These are phyloP conservation scores for Aspergillus melleus DNA, from an alignment of 2,329 filamentous ascomycete genomes.

Conservation along the genomic window DNA sequence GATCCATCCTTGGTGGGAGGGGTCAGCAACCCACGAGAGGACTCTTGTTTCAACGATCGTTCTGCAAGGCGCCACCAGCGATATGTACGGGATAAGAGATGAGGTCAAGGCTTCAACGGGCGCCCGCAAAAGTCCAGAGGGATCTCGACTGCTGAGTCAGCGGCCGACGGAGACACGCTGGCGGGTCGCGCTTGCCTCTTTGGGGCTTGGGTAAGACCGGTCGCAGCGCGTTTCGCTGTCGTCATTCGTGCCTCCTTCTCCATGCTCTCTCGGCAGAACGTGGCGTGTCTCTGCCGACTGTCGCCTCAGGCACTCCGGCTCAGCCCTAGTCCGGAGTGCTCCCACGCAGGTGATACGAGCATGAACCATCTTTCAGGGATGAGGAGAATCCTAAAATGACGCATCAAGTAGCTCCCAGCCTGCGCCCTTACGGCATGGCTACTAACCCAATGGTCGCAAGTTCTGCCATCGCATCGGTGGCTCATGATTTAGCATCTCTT, in stretches of 20 bases:
- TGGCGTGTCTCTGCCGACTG: too few relatives aligned
- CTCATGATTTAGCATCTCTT: too few relatives aligned
- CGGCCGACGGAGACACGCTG: constrained; percentile 19
- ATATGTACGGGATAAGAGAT: neutral
- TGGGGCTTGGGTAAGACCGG: constrained; percentile 11
- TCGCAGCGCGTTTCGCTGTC: neutral
- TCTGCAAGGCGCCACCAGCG: constrained; percentile 2
- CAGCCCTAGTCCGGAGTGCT: too few relatives aligned
- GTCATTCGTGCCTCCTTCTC: neutral
- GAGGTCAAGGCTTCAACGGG: constrained; percentile 15
- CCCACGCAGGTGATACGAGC: too few relatives aligned
- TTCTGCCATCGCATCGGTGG: too few relatives aligned
- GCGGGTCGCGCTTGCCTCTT: constrained; percentile 15
- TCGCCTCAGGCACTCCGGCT: too few relatives aligned
- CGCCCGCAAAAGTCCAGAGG: constrained; percentile 22
- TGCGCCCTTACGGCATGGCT: too few relatives aligned
- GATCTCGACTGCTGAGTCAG: constrained; percentile 33
- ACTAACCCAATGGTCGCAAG: too few relatives aligned
- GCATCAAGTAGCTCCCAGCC: too few relatives aligned
- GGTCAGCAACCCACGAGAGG: constrained; percentile 4
- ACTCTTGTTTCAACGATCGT: neutral
- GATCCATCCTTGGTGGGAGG: constrained; percentile 29
- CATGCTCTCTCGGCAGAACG: neutral
- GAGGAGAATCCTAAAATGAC: too few relatives aligned
- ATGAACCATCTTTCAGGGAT: too few relatives aligned